Base-by-base conservation (phyloP, 306 rosid species). In the Pterocarpus macrocarpus region DNA sequence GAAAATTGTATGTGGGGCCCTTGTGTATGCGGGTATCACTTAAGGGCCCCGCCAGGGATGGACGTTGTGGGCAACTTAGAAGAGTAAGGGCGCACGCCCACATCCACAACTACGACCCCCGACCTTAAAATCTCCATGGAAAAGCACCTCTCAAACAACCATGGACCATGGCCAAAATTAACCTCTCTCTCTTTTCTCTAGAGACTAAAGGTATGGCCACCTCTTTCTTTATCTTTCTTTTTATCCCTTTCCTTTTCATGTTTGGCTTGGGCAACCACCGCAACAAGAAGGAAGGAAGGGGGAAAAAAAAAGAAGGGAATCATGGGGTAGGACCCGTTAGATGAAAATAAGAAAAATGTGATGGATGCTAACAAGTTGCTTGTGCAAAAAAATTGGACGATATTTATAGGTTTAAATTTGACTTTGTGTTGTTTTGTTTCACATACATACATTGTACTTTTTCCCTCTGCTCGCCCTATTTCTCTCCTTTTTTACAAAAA, bases 81-180 rank as follows among this genome's bases (percentile, higher is more conserved):
- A 77, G 93, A 77, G 92, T 73, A 84, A 89, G 89, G 85, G 89
- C 61, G 84, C 85, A 88, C 82, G 89, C 89, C 76, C 87, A 88
- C 93, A 91, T 91, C 96, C 85, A 83, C 71, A 90, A 93, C 92
- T 88, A 80, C 70, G 96, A 91, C 97, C 69, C 75, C 80, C 82
- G 94, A 88, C 97, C 96, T 87, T 93, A 91, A 86, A 91, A 87
- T 88, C 91, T 87, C 90, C 86, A 56, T 5, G 59, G 88, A 90
- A 87, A 90, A 86, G 75, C 83, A 87, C 92, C 84, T 73, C 86
- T 87, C 80, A 82, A 89, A 92, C 97, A 82, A 87, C 95, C 85
- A 33, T 87, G 89, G 87, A 83, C 90, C 88, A 73, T 68, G 5
- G 7, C 75, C 56, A 56, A 82, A 82, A 78, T 86, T 69, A 75